Base-by-base conservation (phyloP, 164 flowering plant genomes). In the Vitis cinerea region DNA sequence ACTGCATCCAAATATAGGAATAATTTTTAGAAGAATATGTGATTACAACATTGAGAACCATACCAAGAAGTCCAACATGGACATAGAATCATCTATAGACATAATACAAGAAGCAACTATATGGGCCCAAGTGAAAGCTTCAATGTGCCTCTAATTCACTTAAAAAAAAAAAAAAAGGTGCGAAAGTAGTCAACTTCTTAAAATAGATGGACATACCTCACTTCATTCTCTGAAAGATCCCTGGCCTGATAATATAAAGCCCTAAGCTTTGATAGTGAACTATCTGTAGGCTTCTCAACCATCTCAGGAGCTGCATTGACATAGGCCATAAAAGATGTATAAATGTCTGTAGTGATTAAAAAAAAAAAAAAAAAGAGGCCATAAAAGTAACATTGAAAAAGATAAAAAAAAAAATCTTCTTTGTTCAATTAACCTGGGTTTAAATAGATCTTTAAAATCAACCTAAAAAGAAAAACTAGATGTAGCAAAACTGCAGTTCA, bases 221-320 rank as follows among this genome's bases (percentile, higher is more conserved):
- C 84, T 91, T 95, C 98, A 77, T 8, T 81, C 73, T 91, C 99
- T 19, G 97, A 83, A 55, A 95, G 90, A 6, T 89, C 96, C 78
- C 85, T 95, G 52, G 93, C 97, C 62, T 83, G 91, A 53, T 71
- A 81, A 74, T 92, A 95, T 31, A 91, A 73, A 44, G n/a, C 54
- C 73, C 86, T 91, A 23, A 95, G 88, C 72, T 61, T 85, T 23
- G 81, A 60, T 57, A 93, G 76, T 10, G 91, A 79, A 69, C 4
- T 81, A 72, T 95, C 98, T 61, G 92, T 97, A 55, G 95, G 85
- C 79, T 95, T 95, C 83, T 95, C 99, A 57, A 89, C 90, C 71
- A 90, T 74, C 80, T 93, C 97, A 59, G 98, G 97, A 81, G 76
- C 99, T 95, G 88, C 79, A 79, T 79, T 11, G 3, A 59, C 51